Conservation (phyloP, 73 alveolate species). For the Paramecium pentaurelia region DNA sequence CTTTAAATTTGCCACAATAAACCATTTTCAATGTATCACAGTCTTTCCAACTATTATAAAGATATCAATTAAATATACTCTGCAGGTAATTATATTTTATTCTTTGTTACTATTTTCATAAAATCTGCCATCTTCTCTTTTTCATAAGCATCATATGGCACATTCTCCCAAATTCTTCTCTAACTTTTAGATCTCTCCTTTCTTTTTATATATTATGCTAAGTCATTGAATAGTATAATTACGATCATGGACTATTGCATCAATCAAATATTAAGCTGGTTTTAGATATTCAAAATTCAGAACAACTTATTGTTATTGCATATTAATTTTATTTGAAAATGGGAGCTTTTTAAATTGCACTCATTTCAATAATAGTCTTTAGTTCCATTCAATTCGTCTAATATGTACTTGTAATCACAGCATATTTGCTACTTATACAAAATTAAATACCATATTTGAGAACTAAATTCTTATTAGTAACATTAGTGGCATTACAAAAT, state of each 20-base stretch:
- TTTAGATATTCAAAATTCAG: slow-evolving; percentile 19
- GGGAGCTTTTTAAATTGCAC: not conserved
- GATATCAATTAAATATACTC: not conserved
- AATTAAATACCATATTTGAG: not conserved
- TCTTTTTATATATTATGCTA: not conserved
- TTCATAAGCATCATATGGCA: slow-evolving; percentile 40
- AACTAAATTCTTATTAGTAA: not conserved
- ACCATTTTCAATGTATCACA: slow-evolving; percentile 14
- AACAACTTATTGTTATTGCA: not conserved
- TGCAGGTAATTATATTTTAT: slow-evolving; percentile 1
- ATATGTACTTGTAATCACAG: not conserved
- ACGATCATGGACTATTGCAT: slow-evolving; percentile 28
- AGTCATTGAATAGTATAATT: not conserved
- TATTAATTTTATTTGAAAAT: not conserved
- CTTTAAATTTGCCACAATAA: slow-evolving; percentile 45
- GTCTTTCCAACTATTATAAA: not conserved
- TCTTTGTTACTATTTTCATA: not conserved
- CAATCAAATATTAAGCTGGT: not conserved
- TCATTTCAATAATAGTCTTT: not conserved
- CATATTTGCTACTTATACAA: not conserved
- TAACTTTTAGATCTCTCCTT: slow-evolving; percentile 17
- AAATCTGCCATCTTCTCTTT: slow-evolving; percentile 43
- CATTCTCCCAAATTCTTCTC: slow-evolving; percentile 41
- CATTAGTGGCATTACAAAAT: not conserved
- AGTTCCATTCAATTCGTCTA: not conserved